phyloP scores from a whole-genome alignment of 1,284 basidiomycete genomes.

The Ustilago tritici region DNA sequence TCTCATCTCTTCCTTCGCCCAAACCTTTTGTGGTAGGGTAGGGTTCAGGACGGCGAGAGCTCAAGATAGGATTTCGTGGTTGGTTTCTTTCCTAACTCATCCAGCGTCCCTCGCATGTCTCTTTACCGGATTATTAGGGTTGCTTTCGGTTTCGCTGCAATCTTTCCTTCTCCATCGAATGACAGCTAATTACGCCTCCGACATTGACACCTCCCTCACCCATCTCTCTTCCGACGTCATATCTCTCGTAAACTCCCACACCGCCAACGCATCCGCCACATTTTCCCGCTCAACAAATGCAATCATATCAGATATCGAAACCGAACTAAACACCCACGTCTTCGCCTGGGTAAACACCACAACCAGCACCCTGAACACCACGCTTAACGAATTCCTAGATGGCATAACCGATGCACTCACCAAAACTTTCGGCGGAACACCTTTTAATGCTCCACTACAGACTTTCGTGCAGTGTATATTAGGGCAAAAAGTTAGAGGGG shows the following conservation, averaged over 20 bases:
- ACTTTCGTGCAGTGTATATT: slow-evolving; percentile 77
- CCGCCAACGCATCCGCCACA: slow-evolving; percentile 77
- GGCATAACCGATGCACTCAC: slow-evolving; percentile 67
- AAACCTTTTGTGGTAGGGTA: slow-evolving; percentile 25
- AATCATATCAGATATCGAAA: slow-evolving; percentile 78
- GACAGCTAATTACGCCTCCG: slow-evolving; percentile 25
- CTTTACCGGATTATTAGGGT: slow-evolving; percentile 86
- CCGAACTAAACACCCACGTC: slow-evolving; percentile 77
- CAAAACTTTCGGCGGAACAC: slow-evolving; percentile 78
- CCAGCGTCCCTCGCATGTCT: slow-evolving; percentile 88
- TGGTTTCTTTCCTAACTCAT: slow-evolving; percentile 88
- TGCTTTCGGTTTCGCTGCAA: slow-evolving; percentile 89
- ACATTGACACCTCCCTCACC: slow-evolving; percentile 73
- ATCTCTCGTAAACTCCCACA: slow-evolving; percentile 80
- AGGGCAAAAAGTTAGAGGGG: slow-evolving; percentile 85
- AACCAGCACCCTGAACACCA: slow-evolving; percentile 82
- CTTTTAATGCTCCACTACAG: slow-evolving; percentile 53
- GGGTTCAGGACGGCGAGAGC: slow-evolving; percentile 31
- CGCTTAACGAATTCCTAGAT: slow-evolving; percentile 72
- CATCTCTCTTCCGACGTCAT: slow-evolving; percentile 78
- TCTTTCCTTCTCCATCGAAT: slow-evolving; percentile 73
- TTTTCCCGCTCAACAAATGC: slow-evolving; percentile 83
- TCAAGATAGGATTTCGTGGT: slow-evolving; percentile 75
- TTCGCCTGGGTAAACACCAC: slow-evolving; percentile 96
- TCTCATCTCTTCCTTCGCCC: slow-evolving; percentile 36